Evolutionary conservation across 169 alveolate genomes (phyloP), one percentile per base, ranked within the genome.

Genomic region (Cystoisospora suis): DNA sequence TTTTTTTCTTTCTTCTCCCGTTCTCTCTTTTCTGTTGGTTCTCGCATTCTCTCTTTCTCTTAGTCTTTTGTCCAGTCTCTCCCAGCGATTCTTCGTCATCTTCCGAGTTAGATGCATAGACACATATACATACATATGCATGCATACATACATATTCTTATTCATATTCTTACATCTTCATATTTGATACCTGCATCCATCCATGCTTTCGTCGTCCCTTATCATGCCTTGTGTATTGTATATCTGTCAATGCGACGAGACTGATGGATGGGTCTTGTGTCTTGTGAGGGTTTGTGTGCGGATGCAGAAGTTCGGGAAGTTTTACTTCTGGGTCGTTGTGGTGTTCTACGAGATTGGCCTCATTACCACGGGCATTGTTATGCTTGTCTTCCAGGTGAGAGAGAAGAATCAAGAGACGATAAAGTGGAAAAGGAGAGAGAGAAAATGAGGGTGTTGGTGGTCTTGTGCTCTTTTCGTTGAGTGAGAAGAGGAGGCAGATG

Each of bases 271-370:
- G 65, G 23, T 23, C 12, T 53, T 15, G 29, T n/a, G 32, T 32
- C 6, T 0, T 44, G 83, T 45, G 20, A 34, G 72, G 27, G 36
- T 32, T 36, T 32, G 49, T 40, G 20, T 58, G 77, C 61, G 56
- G 32, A 9, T 40, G 86, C 89, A 86, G 91, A 65, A 80, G 27
- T 92, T 92, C 58, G 75, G 87, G n/a, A 93, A 93, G 94, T 90
- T 94, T 61, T 96, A 96, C 94, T 96, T 96, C 89, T 72, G 83
- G 42, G 91, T 94, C 61, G 96, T 95, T 32, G 89, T 96, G 77
- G 91, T 94, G 38, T 97, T 98, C 40, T 98, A 98, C 92, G 81
- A 93, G 59, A 81, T 95, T 47, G 99, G 99, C 53, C 95, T 98
- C 34, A 44, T 96, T 7, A 94, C 97, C 17, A 97, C 99, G 2